A percentile compares a stretch with the other conserved stretches of the same genome.
Evolutionary conservation across 31 red algal genomes (phyloP).

Genomic region (Porphyra umbilicalis): DNA sequence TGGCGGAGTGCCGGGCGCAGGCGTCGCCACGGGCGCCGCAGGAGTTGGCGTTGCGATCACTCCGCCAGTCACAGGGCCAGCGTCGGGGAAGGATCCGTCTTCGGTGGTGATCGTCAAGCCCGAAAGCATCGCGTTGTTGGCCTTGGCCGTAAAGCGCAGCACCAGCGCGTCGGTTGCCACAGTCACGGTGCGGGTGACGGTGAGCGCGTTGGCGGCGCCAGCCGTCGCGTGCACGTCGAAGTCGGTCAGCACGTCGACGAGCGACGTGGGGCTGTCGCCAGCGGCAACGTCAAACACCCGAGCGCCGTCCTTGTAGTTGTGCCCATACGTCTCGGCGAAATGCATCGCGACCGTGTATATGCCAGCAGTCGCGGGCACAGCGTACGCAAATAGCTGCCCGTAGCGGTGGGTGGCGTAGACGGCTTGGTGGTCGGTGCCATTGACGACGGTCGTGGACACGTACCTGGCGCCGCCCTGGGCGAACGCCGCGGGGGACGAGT

Average conservation of each 20-base stretch:
- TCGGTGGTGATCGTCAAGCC: slow-evolving; percentile 24
- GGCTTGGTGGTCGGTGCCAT: slow-evolving; percentile 21
- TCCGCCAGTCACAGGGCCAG: slow-evolving; percentile 48
- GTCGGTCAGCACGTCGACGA: background rate
- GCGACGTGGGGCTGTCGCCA: slow-evolving; percentile 9
- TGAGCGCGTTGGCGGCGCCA: slow-evolving; percentile 21
- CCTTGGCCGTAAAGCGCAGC: slow-evolving; percentile 15
- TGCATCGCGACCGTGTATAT: slow-evolving; percentile 29
- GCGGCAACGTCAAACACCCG: slow-evolving; percentile 40
- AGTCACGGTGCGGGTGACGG: slow-evolving; percentile 2
- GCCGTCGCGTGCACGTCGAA: slow-evolving; percentile 26
- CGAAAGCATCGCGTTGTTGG: slow-evolving; percentile 47
- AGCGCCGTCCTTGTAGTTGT: background rate
- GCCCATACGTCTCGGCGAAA: slow-evolving; percentile 35
- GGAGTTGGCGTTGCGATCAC: slow-evolving; percentile 30
- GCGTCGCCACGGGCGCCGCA: slow-evolving; percentile 15
- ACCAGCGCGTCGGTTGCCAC: slow-evolving; percentile 19
- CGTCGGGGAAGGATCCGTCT: slow-evolving; percentile 22
- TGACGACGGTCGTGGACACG: background rate
- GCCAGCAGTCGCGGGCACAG: slow-evolving; percentile 27
- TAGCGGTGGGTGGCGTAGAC: slow-evolving; percentile 14
- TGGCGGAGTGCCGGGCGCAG: slow-evolving; percentile 24
- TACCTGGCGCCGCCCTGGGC: background rate
- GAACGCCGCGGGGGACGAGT: background rate
- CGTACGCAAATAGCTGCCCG: slow-evolving; percentile 32